Conservation (phyloP, 331 rosid genomes). For the Quercus phellos region DNA sequence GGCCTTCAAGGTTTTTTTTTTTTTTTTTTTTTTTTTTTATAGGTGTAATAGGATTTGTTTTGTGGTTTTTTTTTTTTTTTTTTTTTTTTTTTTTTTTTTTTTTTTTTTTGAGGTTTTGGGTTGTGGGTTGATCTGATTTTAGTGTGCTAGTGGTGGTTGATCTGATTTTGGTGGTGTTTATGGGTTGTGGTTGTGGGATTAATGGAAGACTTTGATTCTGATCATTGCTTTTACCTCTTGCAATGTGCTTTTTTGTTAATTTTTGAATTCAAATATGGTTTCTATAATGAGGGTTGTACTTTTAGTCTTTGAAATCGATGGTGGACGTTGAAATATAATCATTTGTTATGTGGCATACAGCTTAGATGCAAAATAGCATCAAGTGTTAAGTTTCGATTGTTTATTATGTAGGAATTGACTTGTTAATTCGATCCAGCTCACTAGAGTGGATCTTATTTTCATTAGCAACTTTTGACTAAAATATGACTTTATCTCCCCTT, state of each 20-base stretch:
- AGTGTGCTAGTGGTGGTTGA: too few species aligned
- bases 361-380: constrained; percentile 7
- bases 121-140: too few species aligned
- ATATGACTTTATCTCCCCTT: neutral
- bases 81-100: too few species aligned
- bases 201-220: neutral
- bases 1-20: too few species aligned
- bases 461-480: neutral
- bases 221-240: neutral
- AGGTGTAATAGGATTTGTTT: too few species aligned
- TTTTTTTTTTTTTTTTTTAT: too few species aligned
- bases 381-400: constrained; percentile 1
- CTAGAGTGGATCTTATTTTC: constrained; percentile 5
- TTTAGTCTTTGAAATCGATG: neutral
- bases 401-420: constrained; percentile 21
- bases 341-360: neutral
- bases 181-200: too few species aligned
- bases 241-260: neutral
- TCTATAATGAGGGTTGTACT: neutral
- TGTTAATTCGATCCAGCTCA: constrained; percentile 19
- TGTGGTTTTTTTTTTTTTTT: too few species aligned
- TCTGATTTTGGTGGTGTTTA: too few species aligned
- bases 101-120: too few species aligned
- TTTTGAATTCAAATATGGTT: neutral
- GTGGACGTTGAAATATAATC: neutral